Evolutionary conservation across 331 rosid genomes (phyloP), one percentile per base, ranked within the genome.

Genomic region (Dryas integrifolia): DNA sequence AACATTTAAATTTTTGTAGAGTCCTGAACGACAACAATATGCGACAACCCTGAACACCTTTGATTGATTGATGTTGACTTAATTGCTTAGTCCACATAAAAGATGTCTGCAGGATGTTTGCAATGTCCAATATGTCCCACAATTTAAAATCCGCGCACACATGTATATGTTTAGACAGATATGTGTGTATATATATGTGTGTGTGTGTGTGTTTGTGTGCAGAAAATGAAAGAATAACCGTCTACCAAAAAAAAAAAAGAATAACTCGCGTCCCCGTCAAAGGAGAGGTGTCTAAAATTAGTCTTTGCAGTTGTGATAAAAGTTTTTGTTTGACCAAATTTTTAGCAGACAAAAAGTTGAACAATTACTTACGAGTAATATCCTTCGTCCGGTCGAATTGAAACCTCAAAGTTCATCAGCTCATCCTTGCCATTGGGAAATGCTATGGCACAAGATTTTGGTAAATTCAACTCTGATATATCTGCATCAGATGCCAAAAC

Each of bases 391-490:
- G 92, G 98, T 57, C 84, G 90, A 81, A 93, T 87, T 61, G 93
- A 49, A 78, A 93, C 97, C 79, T 88, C 97, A 6, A 93, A 90
- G 87, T 89, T 87, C 97, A 87, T 93, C 69, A 93, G 85, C 65
- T 90, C 88, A 85, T 93, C 96, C 85, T 89, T 85, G 76, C 97
- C 92, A 79, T 86, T 89, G 66, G 97, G 96, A 82, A 93, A 93
- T 64, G 75, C 74, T 52, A 90, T 89, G 66, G 60, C 45, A 57
- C 98, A 93, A 9, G 93, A 83, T 68, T 85, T 84, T 47, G 98
- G 94, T 24, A 89, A 88, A 84, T 85, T 93, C 85, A 93, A 84
- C 88, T 93, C 98, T 61, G 85, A 81, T 51, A 93, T 93, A 78
- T 93, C 97, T 93, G 89, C 82, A 85, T 72, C 59, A 80, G 44